Evolutionary conservation across 208 protist species (phyloP).

Genomic region (Trypanosoma brucei): DNA sequence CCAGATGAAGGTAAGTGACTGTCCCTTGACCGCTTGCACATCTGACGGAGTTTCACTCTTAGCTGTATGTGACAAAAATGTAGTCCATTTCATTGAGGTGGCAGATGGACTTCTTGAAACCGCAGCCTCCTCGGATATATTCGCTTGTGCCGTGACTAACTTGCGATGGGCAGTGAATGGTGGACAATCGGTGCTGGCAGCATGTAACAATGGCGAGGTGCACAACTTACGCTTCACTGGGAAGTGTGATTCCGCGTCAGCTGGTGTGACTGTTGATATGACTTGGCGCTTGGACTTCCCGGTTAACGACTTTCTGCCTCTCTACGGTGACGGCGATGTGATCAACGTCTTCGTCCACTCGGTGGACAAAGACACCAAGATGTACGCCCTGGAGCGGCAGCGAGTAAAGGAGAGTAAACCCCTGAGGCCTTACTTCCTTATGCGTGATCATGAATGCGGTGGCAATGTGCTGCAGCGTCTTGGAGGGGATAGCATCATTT

Average conservation of each 20-base stretch:
- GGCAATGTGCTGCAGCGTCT: conserved; percentile 44
- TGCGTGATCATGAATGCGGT: conserved; percentile 69
- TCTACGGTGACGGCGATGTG: conserved; percentile 36
- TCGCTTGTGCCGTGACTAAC: conserved; percentile 9
- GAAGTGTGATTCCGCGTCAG: conserved; percentile 10
- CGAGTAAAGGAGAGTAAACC: conserved; percentile 43
- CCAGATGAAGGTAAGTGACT: conserved; percentile 9
- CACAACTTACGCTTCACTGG: conserved; percentile 40
- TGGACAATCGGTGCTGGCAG: conserved; percentile 33
- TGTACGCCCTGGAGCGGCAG: conserved; percentile 75
- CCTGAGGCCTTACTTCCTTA: conserved; percentile 66
- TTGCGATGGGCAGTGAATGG: conserved; percentile 31
- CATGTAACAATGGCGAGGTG: conserved; percentile 61
- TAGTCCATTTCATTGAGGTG: conserved; percentile 14
- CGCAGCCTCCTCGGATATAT: conserved; percentile 8
- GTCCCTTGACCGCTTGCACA: conserved; percentile 15
- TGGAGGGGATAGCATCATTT: conserved; percentile 36
- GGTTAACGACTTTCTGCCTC: conserved; percentile 42
- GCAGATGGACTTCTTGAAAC: conserved; percentile 5
- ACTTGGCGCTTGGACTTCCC: conserved; percentile 84
- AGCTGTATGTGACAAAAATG: conserved; percentile 16
- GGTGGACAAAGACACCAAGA: conserved; percentile 77
- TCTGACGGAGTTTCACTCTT: conserved; percentile 13
- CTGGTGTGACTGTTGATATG: conserved; percentile 36
- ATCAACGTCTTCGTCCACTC: conserved; percentile 76